A percentile compares a stretch with the other conserved stretches of the same genome.
Conservation (phyloP, 768 basidiomycete species). For the Rossbeevera mucosa region DNA sequence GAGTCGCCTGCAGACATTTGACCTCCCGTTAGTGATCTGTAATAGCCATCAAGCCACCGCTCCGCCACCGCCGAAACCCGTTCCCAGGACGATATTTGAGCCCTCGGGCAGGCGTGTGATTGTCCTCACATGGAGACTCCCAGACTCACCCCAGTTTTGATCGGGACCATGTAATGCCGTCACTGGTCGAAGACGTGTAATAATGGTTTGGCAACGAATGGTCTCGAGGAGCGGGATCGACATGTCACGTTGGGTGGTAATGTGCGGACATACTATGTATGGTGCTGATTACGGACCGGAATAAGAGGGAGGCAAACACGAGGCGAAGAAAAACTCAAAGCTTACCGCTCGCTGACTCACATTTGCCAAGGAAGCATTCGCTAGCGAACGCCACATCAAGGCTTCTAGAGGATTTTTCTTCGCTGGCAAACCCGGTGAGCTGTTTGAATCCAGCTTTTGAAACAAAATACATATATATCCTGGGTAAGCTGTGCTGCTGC, state of each 20-base stretch:
- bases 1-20: slow-evolving; percentile 10
- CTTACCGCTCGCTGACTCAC: slow-evolving; percentile 9
- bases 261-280: slow-evolving; percentile 14
- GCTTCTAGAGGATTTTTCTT: slow-evolving; percentile 1
- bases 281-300: slow-evolving; percentile 14
- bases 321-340: slow-evolving; percentile 6
- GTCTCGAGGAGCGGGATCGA: slow-evolving; percentile 17
- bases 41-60: slow-evolving; percentile 20
- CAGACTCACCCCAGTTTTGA: slow-evolving; percentile 8
- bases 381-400: slow-evolving; percentile 1
- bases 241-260: slow-evolving; percentile 14
- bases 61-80: slow-evolving; percentile 7
- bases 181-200: slow-evolving; percentile 5
- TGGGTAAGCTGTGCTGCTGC: slow-evolving; percentile 2
- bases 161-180: slow-evolving; percentile 15
- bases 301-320: slow-evolving; percentile 14
- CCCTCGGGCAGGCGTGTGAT: slow-evolving; percentile 4
- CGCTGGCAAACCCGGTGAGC: slow-evolving; percentile 2
- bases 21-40: neutral
- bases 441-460: neutral
- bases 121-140: neutral
- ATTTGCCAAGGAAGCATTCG: neutral
- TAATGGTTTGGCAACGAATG: neutral
- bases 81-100: neutral
- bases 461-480: neutral